Percentiles rank a stretch among this genome's conserved stretches.
These are phyloP conservation scores for Tylopilus sp. DNA, from an alignment of 1,284 basidiomycete genomes.

Conservation along the genomic window DNA sequence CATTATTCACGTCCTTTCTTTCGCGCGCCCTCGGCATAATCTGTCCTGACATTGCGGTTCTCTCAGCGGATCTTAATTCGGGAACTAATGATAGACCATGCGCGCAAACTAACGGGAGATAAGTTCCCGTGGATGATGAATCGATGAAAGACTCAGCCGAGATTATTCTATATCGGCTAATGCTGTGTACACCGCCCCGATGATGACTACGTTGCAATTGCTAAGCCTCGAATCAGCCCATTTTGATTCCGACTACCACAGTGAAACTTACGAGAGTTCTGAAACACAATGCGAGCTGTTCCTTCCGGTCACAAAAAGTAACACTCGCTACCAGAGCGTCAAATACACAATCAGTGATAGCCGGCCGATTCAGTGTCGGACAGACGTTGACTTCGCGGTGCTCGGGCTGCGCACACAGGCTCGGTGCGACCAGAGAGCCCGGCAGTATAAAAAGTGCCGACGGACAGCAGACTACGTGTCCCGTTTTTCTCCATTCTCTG, in stretches of 20 bases:
- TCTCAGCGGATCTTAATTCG: not conserved
- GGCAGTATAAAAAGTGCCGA: not conserved
- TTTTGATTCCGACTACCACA: not conserved
- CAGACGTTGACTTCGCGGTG: not conserved
- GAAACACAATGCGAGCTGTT: not conserved
- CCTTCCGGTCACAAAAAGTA: not conserved
- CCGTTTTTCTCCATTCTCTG: no score
- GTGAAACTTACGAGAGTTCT: not conserved
- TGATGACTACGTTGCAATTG: not conserved
- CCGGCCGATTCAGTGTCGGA: not conserved
- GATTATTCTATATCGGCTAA: not conserved
- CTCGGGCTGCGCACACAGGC: not conserved
- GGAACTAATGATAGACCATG: not conserved
- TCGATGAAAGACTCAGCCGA: no score
- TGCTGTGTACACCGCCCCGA: not conserved
- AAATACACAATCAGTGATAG: not conserved
- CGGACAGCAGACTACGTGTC: no score
- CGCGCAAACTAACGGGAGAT: no score
- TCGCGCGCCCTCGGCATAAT: no score
- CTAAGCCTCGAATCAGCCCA: not conserved
- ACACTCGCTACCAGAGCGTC: not conserved
- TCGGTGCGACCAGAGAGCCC: not conserved
- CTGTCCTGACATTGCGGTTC: no score
- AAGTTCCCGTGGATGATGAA: no score
- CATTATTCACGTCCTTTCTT: no score